These are phyloP conservation scores for Fraxinus dipetala DNA, from an alignment of 305 asterid genomes.

Conservation along the genomic window DNA sequence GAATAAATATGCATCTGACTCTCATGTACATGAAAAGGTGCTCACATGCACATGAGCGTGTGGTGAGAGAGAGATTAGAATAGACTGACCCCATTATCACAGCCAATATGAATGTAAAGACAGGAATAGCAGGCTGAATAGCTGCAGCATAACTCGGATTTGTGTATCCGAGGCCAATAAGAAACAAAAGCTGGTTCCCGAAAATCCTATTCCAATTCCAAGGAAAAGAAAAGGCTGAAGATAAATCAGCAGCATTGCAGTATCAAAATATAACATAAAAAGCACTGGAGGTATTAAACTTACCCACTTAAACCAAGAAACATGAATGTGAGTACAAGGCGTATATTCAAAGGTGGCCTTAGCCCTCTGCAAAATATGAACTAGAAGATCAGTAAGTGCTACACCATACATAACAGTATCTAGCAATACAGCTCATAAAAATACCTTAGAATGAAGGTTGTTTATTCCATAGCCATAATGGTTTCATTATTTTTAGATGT, in stretches of 20 bases:
- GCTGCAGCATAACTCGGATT: slow-evolving; percentile 97
- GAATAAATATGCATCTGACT: slow-evolving; percentile 19
- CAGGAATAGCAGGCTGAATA: slow-evolving; percentile 93
- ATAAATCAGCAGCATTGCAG: slow-evolving; percentile 12
- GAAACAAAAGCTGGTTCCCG: slow-evolving; percentile 89
- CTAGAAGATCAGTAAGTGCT: slow-evolving; percentile 10
- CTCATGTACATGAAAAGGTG: background rate
- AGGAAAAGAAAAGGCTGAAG: background rate
- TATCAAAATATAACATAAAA: slow-evolving; percentile 12
- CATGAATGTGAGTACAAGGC: slow-evolving; percentile 61
- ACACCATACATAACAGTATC: background rate
- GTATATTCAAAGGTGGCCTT: slow-evolving; percentile 60
- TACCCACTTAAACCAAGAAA: slow-evolving; percentile 95
- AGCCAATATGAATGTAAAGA: slow-evolving; percentile 83
- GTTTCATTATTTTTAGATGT: slow-evolving; percentile 7
- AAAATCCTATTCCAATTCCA: slow-evolving; percentile 57
- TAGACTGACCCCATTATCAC: slow-evolving; percentile 73
- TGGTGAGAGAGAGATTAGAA: slow-evolving; percentile 13
- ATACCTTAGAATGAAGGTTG: background rate
- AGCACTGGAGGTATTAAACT: slow-evolving; percentile 24
- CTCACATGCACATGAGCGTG: background rate
- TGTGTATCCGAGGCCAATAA: slow-evolving; percentile 90
- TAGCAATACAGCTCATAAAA: background rate
- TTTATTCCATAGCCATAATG: background rate
- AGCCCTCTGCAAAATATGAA: slow-evolving; percentile 53